Base-by-base conservation (phyloP, 2,329 filamentous ascomycete genomes). In the Penicillium freii region DNA sequence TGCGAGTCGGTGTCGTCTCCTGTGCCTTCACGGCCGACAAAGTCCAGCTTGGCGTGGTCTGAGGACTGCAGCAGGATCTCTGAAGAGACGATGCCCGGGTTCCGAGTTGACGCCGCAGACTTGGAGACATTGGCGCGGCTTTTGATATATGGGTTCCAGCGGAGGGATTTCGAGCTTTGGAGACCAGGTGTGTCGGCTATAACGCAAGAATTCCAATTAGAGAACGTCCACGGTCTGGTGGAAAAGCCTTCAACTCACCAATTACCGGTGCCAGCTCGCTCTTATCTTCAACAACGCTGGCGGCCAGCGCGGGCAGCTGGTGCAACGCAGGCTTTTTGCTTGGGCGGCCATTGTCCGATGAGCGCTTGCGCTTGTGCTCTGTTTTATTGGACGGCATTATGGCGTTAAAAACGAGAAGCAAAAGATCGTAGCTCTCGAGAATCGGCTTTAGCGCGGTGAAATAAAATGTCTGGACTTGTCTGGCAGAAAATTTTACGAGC, bases 51-150 rank as follows among this genome's bases (percentile, higher is more conserved):
- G 15, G 82, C 76, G 62, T 87, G 85, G 48, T 81, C 75, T 27
- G 84, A 85, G 6, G 84, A 85, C 59, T 87, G 84, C 10, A 87
- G 78, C 36, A 87, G 77, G 7, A 87, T 69, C 54, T 84, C 79
- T 42, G 81, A 78, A 7, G 74, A 62, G 27, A 69, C 48, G 63
- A 80, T 69, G 48, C 69, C 71, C 29, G 69, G 63, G 61, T 77
- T 71, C 60, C 72, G 60, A 64, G 70, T 43, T 62, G 70, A 57
- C 61, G 64, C 57, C 61, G 73, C 63, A 49, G 58, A 60, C 10
- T 47, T 57, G 42, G 64, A 63, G 66, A 61, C 59, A 66, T 77
- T 75, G 38, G 75, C 72, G 68, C 83, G 85, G 11, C 78, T 71
- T 56, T 81, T 80, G 70, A 84, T 77, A 51, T 79, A 74, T 46